Base-by-base conservation (phyloP, 2,329 filamentous ascomycete species). In the Fusarium anguioides region DNA sequence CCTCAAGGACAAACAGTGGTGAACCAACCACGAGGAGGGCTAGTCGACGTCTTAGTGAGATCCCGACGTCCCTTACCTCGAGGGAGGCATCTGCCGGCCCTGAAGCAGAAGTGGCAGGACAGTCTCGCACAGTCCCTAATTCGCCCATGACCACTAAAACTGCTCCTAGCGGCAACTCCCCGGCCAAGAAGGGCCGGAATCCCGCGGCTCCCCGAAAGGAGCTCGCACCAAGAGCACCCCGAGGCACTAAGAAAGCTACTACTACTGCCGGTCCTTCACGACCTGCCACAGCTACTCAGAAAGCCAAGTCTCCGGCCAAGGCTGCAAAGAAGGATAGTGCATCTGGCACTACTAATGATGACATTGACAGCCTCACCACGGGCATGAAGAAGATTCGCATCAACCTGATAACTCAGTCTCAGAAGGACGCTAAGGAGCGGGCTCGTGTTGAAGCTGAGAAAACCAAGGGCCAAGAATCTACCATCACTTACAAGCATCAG, bases 321-420 rank as follows among this genome's bases (percentile, higher is more conserved):
- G 37, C 66, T 15, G 36, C 56, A 4, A 58, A 60, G 21, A 65
- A 60, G 20, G 64, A 63, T 8, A 65, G 50, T 3, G 46, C 65
- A 26, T 48, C 68, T n/a, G 45, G 39, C 33, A 36, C 65, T 23
- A 37, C 49, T 6, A 66, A 61, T 4, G 78, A 81, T 45, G 83
- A 83, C 46, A 73, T 90, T 33, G 85, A 89, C 51, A 82, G 78
- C 47, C 80, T 90, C 61, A 85, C 86, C 0, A 81, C 79, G 33
- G 84, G 85, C 3, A 85, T 89, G 83, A 88, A 86, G 74, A 88
- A 85, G 74, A 86, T 90, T 58, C 88, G 85, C 72, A 87, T 90
- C 69, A 89, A 85, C 50, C 74, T 89, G 23, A 80, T 89, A 36
- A 88, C 86, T 3, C 82, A 87, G 60, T 81, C 86, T 36, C 84